phyloP scores from a whole-genome alignment of 306 rosid genomes.

The Mimosa pudica region DNA sequence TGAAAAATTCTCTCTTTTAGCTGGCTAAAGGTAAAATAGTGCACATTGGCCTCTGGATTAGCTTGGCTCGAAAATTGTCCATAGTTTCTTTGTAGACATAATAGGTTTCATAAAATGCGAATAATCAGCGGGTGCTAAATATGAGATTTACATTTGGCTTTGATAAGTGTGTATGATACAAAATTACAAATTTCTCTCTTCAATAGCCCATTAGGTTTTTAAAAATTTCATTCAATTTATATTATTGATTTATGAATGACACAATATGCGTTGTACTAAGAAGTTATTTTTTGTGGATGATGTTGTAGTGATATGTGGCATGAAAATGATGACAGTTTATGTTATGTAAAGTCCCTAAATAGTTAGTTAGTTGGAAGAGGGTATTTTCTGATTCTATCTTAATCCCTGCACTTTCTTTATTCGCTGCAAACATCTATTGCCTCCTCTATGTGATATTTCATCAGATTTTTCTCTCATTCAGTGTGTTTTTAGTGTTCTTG shows the following conservation, averaged over 20 bases:
- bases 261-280: background rate
- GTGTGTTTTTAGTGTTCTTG: no score
- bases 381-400: no score
- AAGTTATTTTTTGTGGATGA: background rate
- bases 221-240: constrained; percentile 9
- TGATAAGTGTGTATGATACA: background rate
- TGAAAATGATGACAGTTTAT: no score
- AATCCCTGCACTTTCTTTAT: no score
- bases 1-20: no score
- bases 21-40: background rate
- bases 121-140: background rate
- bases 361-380: no score
- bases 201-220: constrained; percentile 4
- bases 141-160: background rate
- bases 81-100: background rate
- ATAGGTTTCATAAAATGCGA: background rate
- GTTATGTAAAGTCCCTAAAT: no score
- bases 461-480: no score
- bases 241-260: constrained; percentile 22
- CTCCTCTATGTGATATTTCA: no score
- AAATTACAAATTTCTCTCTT: background rate
- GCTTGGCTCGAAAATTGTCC: background rate
- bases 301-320: no score
- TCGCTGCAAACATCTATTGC: no score
- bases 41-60: background rate